Evolutionary conservation across 2,329 filamentous ascomycete species (phyloP), one percentile per base, ranked within the genome.

Genomic region (Claviceps fusiformis): DNA sequence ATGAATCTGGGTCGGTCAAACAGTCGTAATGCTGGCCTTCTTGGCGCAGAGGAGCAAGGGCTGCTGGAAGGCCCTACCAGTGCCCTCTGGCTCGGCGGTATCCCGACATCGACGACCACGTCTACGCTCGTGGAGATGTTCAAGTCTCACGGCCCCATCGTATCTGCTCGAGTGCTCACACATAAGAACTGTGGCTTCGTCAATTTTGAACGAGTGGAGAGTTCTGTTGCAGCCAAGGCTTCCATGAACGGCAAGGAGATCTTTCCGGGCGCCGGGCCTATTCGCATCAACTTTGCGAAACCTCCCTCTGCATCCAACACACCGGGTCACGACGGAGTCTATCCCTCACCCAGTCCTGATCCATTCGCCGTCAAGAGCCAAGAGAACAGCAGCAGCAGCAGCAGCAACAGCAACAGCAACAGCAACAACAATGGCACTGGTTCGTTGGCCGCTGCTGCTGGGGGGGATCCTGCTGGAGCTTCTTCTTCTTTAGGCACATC

Each of bases 131-230:
- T 89, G 56, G 90, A 95, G 60, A 95, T 97, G 73, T 98, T 98
- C 74, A 88, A 89, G 68, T 80, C 85, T n/a, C 95, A 93, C 62
- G 93, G 93, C 10, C 80, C 86, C 3, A 95, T 98, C 59, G 79
- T 93, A 61, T 96, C 92, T 3, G 92, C 89, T 33, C 82, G 93
- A 60, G 93, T 98, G 5, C 77, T 98, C 58, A 97, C 93, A 0
- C 90, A 98, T 75, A 98, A 98, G 78, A 97, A 95, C 71, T 98
- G 93, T 67, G 93, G 92, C 3, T 98, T 98, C 63, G 92, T 98
- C 67, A 98, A 98, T 70, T 98, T 95, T 65, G 90, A 97, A 70
- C 85, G 82, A 57, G 73, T 93, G 35, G 91, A 97, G 60, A 95
- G 89, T 67, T 93, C 93, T 55, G 85, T 96, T 44, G 84, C 89